Percentiles rank a stretch among this genome's conserved stretches.
Conservation (phyloP, 2,329 filamentous ascomycete genomes). For the Magnaporthiopsis rhizophila region DNA sequence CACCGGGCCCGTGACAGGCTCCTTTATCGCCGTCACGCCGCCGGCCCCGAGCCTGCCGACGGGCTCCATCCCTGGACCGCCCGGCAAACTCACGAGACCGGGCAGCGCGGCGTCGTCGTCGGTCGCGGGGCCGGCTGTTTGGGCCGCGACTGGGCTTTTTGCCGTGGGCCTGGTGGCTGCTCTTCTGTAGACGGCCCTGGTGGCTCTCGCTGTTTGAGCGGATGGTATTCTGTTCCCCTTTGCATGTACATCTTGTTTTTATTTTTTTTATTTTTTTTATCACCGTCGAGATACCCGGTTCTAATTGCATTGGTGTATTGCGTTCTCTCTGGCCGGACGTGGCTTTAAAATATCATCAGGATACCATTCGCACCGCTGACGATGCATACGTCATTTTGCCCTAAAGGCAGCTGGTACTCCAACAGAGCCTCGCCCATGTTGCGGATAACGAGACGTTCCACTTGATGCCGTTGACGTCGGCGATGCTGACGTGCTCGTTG, state of each 20-base stretch:
- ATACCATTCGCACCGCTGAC: too few relatives aligned
- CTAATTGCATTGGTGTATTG: too few relatives aligned
- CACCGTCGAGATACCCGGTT: too few relatives aligned
- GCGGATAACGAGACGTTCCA: slow-evolving; percentile 29
- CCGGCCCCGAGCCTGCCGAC: neutral
- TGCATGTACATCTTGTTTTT: neutral
- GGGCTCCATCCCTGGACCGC: neutral
- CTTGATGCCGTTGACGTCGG: slow-evolving; percentile 25
- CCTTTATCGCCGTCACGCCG: slow-evolving; percentile 2
- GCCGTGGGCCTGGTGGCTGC: neutral
- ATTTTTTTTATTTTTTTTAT: neutral
- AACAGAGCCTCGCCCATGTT: slow-evolving; percentile 32
- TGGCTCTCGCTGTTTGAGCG: too few relatives aligned
- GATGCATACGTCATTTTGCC: too few relatives aligned
- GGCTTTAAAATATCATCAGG: too few relatives aligned
- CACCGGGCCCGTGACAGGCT: slow-evolving; percentile 6
- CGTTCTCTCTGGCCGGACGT: too few relatives aligned
- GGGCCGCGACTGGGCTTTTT: neutral
- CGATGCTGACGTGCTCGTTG: slow-evolving; percentile 28
- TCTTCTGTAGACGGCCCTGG: neutral
- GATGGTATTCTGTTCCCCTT: too few relatives aligned
- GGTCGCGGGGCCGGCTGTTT: neutral
- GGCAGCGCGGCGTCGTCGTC: neutral
- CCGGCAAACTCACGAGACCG: neutral
- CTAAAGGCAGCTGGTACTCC: too few relatives aligned